A percentile compares a stretch with the other conserved stretches of the same genome.
Conservation (phyloP, 805 yeast species). For the Dipodascus albidus region DNA sequence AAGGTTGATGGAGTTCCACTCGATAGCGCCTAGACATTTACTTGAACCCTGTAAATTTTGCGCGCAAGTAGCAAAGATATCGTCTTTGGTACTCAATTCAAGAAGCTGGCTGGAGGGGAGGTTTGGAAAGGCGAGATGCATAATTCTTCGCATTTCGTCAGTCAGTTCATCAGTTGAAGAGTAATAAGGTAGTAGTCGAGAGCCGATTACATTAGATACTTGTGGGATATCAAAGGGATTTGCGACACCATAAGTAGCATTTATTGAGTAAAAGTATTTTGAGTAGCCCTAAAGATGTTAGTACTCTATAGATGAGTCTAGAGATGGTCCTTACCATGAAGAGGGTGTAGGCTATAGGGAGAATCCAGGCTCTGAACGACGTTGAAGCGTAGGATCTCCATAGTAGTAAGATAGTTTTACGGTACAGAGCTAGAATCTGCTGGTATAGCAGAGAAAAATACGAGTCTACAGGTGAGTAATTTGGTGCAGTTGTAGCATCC, state of each 20-base stretch:
- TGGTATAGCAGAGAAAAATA: not conserved
- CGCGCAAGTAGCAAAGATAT: conserved; percentile 18
- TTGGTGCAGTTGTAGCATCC: no score
- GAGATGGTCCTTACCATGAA: conserved; percentile 17
- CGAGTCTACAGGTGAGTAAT: not conserved
- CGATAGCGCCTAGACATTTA: conserved; percentile 25
- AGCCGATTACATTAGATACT: conserved; percentile 18
- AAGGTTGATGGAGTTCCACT: conserved; percentile 23
- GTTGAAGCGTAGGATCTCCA: conserved; percentile 8
- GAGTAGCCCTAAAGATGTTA: conserved; percentile 21
- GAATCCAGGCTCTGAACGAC: conserved; percentile 20
- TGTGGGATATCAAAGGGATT: conserved; percentile 18
- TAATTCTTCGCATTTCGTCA: conserved; percentile 20
- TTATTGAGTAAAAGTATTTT: conserved; percentile 22
- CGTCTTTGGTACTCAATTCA: conserved; percentile 15
- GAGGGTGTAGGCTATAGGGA: conserved; percentile 24
- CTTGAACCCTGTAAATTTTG: conserved; percentile 25
- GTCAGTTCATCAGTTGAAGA: conserved; percentile 15
- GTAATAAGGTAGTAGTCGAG: conserved; percentile 19
- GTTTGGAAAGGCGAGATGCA: conserved; percentile 21
- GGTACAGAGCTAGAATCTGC: not conserved
- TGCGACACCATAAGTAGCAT: conserved; percentile 24
- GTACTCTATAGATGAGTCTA: conserved; percentile 2
- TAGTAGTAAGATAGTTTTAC: not conserved
- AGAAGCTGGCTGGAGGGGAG: conserved; percentile 20